A percentile compares a stretch with the other conserved stretches of the same genome.
Conservation (phyloP, 495 filamentous ascomycete species). For the Penicillium crystallinum region DNA sequence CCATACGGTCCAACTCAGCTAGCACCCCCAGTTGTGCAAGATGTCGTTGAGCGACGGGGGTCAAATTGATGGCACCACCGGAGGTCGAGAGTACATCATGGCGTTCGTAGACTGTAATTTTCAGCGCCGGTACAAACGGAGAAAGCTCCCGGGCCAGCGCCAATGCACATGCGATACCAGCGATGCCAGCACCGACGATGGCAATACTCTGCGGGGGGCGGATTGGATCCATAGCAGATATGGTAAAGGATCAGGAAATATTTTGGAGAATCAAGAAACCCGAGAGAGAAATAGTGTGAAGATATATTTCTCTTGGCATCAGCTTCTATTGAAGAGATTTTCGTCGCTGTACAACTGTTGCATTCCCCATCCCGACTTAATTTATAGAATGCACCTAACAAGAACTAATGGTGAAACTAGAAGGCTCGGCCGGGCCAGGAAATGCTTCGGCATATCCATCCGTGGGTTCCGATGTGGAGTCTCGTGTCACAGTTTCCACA, state of each 20-base stretch:
- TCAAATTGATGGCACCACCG: slow-evolving; percentile 59
- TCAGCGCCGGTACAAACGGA: slow-evolving; percentile 38
- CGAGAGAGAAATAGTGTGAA: background rate
- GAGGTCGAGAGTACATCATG: slow-evolving; percentile 51
- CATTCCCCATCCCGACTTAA: background rate
- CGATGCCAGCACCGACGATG: slow-evolving; percentile 54
- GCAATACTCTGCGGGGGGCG: slow-evolving; percentile 30
- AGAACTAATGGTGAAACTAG: background rate
- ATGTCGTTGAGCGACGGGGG: slow-evolving; percentile 55
- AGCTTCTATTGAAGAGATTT: background rate
- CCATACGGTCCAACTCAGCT: slow-evolving; percentile 37
- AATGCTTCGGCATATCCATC: slow-evolving; percentile 20
- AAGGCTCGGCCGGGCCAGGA: slow-evolving; percentile 20
- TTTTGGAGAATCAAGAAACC: background rate
- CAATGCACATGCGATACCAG: slow-evolving; percentile 51
- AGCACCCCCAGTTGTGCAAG: slow-evolving; percentile 53
- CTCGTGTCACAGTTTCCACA: background rate
- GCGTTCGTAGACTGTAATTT: slow-evolving; percentile 54
- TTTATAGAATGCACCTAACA: background rate
- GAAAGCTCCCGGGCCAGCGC: slow-evolving; percentile 44
- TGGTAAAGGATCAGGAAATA: background rate
- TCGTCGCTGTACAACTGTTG: background rate
- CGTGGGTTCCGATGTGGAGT: slow-evolving; percentile 13
- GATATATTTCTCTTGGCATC: background rate
- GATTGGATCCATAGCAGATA: slow-evolving; percentile 7